Base-by-base conservation (phyloP, 2,329 filamentous ascomycete species). In the Chaetothyriales sp. region DNA sequence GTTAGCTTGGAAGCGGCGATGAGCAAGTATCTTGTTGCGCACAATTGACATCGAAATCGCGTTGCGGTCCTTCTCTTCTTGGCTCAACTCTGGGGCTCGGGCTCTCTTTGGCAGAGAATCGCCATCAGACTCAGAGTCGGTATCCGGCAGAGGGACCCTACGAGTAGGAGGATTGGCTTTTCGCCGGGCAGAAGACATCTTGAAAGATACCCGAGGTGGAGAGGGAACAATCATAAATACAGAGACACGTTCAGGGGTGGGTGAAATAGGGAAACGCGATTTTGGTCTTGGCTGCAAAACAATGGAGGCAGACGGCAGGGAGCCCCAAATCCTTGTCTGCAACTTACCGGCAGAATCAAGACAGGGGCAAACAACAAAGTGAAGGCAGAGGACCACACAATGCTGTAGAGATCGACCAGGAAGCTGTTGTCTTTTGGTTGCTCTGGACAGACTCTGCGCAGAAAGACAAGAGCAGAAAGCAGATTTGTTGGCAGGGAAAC, bases 271-370 rank as follows among this genome's bases (percentile, higher is more conserved):
- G 15, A 15, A 39, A 39, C 4, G 32, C 10, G 32, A 4, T 10
- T 15, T 39, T 26, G 43, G 43, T 20, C 19, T 45, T 45, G 43
- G 19, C 43, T 46, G 22, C 48, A 48, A 12, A 47, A 52, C 52
- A 51, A 52, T 15, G 46, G 47, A 28, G 19, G 6, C 25, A n/a
- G n/a, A 22, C 25, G 43, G 43, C 18, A 22, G 7, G 22, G 22
- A 6, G 22, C 22, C 39, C 22, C 12, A 39, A 15, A 20, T 39
- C 42, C 20, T 36, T 36, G 42, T 47, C 28, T 12, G 19, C 15
- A n/a, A 45, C 43, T 22, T 39, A 15, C 15, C 10, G 2, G 32
- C 32, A 39, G 32, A 15, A 39, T 15, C 32, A 15, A 10, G 15
- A 39, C 10, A 39, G 2, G 28, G 28, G 15, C 5, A 39, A 39